Conservation (phyloP, 1,139 yeast species). For the Blastobotrys apis region DNA sequence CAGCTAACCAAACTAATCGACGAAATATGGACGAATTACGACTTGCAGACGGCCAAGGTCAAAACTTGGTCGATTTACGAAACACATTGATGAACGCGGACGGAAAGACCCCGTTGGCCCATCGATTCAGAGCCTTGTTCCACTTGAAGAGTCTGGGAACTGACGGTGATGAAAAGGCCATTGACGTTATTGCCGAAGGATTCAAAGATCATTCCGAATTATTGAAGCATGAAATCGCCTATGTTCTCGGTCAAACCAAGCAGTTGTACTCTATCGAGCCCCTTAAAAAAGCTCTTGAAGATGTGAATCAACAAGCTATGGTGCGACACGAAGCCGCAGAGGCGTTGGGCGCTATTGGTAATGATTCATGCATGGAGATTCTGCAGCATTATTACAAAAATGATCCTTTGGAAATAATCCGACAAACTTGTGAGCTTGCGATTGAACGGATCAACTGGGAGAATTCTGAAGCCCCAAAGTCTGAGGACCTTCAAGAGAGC, state of each 20-base stretch:
- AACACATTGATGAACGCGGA: conserved; percentile 30
- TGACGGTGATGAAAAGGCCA: conserved; percentile 60
- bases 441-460: conserved; percentile 94
- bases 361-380: conserved; percentile 63
- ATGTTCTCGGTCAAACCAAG: conserved; percentile 95
- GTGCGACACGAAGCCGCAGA: conserved; percentile 99
- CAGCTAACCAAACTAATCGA: background rate
- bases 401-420: conserved; percentile 82
- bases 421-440: conserved; percentile 97
- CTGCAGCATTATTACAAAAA: conserved; percentile 58
- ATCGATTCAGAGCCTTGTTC: conserved; percentile 88
- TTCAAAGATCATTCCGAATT: conserved; percentile 85
- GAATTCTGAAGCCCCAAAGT: conserved; percentile 55
- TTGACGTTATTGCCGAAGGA: conserved; percentile 75
- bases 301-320: conserved; percentile 69
- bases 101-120: conserved; percentile 72
- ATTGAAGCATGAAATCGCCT: conserved; percentile 95
- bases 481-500: conserved; percentile 70
- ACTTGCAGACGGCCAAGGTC: conserved; percentile 34
- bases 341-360: conserved; percentile 95
- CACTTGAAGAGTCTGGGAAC: conserved; percentile 80
- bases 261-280: conserved; percentile 73
- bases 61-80: conserved; percentile 27
- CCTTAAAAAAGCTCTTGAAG: conserved; percentile 66
- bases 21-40: conserved; percentile 36